Conservation (phyloP, 192 early-diverging fungal genomes). For the Backusella morwellensis region DNA sequence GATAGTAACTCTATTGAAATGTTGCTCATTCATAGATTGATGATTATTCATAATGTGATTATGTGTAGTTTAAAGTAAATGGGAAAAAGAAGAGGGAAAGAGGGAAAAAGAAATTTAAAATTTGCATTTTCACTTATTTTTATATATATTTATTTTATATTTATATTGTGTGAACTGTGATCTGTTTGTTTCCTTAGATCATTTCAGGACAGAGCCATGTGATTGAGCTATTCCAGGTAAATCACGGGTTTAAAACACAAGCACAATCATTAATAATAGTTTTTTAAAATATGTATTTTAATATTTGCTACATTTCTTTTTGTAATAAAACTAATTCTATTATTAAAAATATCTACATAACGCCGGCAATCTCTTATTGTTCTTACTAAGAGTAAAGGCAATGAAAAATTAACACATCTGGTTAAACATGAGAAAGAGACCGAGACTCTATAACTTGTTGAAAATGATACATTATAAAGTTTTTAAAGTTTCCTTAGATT, state of each 20-base stretch:
- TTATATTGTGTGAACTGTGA: neutral
- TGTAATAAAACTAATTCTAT: neutral
- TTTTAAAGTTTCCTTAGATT: too few species aligned
- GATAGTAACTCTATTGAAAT: neutral
- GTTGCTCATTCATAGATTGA: constrained; percentile 13
- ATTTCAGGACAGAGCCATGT: constrained; percentile 3
- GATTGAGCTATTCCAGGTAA: neutral
- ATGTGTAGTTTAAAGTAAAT: neutral
- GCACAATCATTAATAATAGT: neutral
- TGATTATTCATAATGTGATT: neutral
- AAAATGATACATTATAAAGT: too few species aligned
- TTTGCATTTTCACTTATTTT: too few species aligned
- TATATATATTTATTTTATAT: neutral
- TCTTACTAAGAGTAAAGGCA: too few species aligned
- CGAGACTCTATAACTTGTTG: too few species aligned
- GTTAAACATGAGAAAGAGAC: too few species aligned
- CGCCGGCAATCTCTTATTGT: neutral
- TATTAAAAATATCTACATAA: neutral
- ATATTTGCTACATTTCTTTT: neutral
- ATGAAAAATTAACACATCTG: too few species aligned
- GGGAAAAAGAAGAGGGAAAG: neutral
- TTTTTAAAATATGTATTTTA: neutral
- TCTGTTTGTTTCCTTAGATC: neutral
- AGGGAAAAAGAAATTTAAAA: neutral
- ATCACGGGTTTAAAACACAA: neutral